These are phyloP conservation scores for Pisolithus albus DNA, from an alignment of 768 basidiomycete genomes.

Conservation along the genomic window DNA sequence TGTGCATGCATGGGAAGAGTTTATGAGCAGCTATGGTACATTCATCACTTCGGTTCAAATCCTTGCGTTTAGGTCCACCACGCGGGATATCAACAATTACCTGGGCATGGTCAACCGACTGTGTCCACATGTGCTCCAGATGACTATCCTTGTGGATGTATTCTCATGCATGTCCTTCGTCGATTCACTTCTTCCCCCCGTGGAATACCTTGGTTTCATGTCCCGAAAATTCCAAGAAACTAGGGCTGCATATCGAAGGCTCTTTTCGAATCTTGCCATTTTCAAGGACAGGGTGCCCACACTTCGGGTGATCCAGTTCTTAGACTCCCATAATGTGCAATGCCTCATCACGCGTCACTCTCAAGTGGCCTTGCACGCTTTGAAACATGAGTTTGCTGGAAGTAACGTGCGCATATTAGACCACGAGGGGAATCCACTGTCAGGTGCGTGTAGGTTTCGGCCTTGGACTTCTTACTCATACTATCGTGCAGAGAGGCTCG, in stretches of 20 bases:
- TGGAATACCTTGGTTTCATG: slow-evolving; percentile 15
- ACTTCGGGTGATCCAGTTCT: slow-evolving; percentile 17
- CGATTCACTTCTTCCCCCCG: slow-evolving; percentile 7
- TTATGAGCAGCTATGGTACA: slow-evolving; percentile 10
- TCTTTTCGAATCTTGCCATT: slow-evolving; percentile 10
- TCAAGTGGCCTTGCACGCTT: slow-evolving; percentile 4
- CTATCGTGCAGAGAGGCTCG: too few species aligned
- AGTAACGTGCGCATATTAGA: slow-evolving; percentile 19
- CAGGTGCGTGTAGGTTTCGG: slow-evolving; percentile 11
- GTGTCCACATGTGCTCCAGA: slow-evolving; percentile 15
- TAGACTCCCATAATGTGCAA: slow-evolving; percentile 9
- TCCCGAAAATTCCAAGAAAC: background rate
- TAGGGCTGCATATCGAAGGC: background rate
- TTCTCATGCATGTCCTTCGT: slow-evolving; percentile 2
- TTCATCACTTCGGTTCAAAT: slow-evolving; percentile 17
- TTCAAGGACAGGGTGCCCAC: slow-evolving; percentile 11
- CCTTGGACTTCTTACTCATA: background rate
- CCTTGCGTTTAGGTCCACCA: background rate
- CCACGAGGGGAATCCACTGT: slow-evolving; percentile 11
- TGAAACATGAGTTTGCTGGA: slow-evolving; percentile 6
- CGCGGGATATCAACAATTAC: background rate
- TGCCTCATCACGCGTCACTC: slow-evolving; percentile 14
- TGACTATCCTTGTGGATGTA: slow-evolving; percentile 10
- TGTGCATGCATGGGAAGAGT: slow-evolving; percentile 4
- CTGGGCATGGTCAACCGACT: slow-evolving; percentile 5